These are phyloP conservation scores for Pachyrhizus erosus DNA, from an alignment of 306 rosid species.

Conservation along the genomic window DNA sequence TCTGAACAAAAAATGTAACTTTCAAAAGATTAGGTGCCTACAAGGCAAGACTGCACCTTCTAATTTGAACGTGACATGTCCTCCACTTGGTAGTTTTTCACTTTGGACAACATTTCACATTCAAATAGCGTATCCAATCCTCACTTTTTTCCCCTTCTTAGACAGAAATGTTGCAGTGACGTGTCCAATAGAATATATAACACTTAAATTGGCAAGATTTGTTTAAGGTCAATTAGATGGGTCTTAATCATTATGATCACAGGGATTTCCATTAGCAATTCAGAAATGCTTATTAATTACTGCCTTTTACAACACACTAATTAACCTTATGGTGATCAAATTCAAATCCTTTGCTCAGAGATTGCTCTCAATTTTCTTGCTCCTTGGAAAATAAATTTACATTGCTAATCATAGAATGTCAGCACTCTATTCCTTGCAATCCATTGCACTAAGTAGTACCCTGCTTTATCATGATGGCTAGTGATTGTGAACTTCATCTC, in stretches of 20 bases:
- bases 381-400: constrained; percentile 21
- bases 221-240: constrained; percentile 22
- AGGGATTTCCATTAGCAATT: constrained; percentile 7
- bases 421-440: constrained; percentile 35
- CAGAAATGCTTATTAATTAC: constrained; percentile 16
- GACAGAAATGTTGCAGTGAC: constrained; percentile 25
- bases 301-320: constrained; percentile 29
- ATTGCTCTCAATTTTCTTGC: constrained; percentile 16
- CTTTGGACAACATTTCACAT: constrained; percentile 30
- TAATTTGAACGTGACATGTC: constrained; percentile 12
- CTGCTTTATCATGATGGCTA: constrained; percentile 53
- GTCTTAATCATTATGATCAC: constrained; percentile 24
- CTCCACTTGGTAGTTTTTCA: constrained; percentile 12
- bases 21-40: constrained; percentile 44
- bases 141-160: constrained; percentile 28
- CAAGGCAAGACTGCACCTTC: constrained; percentile 41
- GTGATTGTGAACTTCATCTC: constrained; percentile 55
- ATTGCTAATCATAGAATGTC: constrained; percentile 26
- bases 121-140: constrained; percentile 19
- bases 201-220: not conserved
- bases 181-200: constrained; percentile 16
- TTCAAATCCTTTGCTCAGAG: constrained; percentile 13
- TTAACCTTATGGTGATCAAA: constrained; percentile 24
- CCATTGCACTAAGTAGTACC: constrained; percentile 34
- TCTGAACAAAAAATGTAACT: constrained; percentile 33